Conservation (phyloP, 192 early-diverging fungal species). For the Coemansia sp. region DNA sequence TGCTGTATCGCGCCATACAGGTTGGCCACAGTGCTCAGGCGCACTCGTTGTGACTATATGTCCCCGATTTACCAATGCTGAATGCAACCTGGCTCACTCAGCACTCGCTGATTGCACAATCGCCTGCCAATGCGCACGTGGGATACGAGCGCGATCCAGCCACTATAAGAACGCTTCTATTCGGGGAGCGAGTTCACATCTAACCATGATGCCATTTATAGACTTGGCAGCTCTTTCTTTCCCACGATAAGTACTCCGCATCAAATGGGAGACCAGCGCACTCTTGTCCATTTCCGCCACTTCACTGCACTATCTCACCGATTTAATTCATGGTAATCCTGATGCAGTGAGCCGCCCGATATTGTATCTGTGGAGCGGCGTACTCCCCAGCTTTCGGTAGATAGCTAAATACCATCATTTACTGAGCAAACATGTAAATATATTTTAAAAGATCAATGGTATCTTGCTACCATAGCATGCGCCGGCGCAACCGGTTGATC, state of each 20-base stretch:
- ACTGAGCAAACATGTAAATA: not conserved
- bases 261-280: not conserved
- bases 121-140: not conserved
- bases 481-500: conserved; percentile 55
- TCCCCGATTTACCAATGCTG: not conserved
- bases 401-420: too few relatives aligned
- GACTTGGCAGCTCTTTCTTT: not conserved
- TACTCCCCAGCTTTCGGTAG: not conserved
- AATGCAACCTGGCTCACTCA: too few relatives aligned
- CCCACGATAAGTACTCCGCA: not conserved
- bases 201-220: too few relatives aligned
- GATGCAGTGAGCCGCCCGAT: not conserved
- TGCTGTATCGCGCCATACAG: not conserved
- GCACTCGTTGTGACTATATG: not conserved
- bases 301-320: not conserved
- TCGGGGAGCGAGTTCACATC: too few relatives aligned
- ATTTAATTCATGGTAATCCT: not conserved
- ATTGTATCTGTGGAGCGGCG: not conserved
- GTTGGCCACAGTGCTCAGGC: not conserved
- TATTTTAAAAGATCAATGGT: not conserved
- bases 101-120: too few relatives aligned
- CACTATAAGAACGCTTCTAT: not conserved
- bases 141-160: not conserved
- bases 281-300: not conserved
- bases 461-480: conserved; percentile 39